Evolutionary conservation across 2,329 filamentous ascomycete genomes (phyloP), one percentile per base, ranked within the genome.

Genomic region (Colletotrichum sojae): DNA sequence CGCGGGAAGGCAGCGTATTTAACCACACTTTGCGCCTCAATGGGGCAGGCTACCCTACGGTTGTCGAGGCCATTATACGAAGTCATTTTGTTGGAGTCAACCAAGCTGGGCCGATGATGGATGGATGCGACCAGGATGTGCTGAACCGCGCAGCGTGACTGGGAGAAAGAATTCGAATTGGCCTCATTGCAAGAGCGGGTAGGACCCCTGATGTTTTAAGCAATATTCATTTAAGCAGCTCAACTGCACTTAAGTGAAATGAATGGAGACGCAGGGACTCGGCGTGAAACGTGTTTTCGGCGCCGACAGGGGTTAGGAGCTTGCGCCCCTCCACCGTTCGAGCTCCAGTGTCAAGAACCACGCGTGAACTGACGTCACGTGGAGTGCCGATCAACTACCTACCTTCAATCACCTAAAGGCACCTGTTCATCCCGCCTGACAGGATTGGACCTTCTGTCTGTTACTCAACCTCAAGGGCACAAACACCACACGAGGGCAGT

Each of bases 361-460:
- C 31, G 31, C 52, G 59, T 53, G 20, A 45, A 62, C 59, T 69
- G 67, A 69, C 67, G 67, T 69, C 67, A 69, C 67, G 62, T 69
- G 67, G 51, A 46, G 55, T 52, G n/a, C 18, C 51, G 20, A 9
- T 4, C 31, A 36, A 36, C 31, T 36, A 36, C 31, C 31, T 36
- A 36, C 31, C 31, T 36, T 36, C 25, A 5, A 36, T 18, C 25
- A 49, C 46, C 46, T 9, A 5, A 49, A n/a, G 12, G n/a, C 46
- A 25, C 46, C 8, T 18, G 62, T 36, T 18, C 45, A 67, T 56
- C 67, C 62, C 62, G 46, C 45, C 40, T 27, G 22, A 69, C 55
- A 53, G 53, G 16, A 40, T 20, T 45, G 45, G 59, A 45, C 12
- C 59, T 48, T 56, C 9, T 52, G 51, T 45, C 15, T 20, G 20